A percentile compares a stretch with the other conserved stretches of the same genome.
Evolutionary conservation across 805 yeast genomes (phyloP).

Genomic region (Metschnikowia borealis): DNA sequence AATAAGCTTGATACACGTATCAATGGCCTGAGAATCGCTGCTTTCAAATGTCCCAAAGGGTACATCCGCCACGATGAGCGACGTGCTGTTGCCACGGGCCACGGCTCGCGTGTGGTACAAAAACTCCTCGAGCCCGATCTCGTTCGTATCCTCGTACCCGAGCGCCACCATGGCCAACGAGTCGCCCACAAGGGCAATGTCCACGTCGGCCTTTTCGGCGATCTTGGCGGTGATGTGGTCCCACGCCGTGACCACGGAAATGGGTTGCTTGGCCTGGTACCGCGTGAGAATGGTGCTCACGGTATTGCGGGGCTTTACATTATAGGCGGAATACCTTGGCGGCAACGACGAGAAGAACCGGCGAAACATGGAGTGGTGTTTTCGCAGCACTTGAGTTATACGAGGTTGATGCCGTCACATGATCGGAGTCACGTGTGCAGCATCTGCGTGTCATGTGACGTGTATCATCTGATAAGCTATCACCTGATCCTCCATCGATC

Average conservation of each 20-base stretch:
- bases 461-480: too few species aligned
- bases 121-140: constrained; percentile 75
- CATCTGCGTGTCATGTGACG: not conserved
- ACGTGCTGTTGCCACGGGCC: constrained; percentile 58
- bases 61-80: constrained; percentile 76
- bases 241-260: constrained; percentile 71
- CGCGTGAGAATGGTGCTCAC: constrained; percentile 8
- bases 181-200: constrained; percentile 80
- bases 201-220: constrained; percentile 64
- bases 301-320: constrained; percentile 11
- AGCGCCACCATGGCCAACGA: constrained; percentile 88
- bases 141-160: constrained; percentile 75
- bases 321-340: constrained; percentile 10
- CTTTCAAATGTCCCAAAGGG: constrained; percentile 86
- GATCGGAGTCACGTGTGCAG: not conserved
- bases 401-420: not conserved
- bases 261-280: constrained; percentile 22
- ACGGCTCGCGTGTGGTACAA: constrained; percentile 74
- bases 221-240: constrained; percentile 74
- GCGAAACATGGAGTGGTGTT: constrained; percentile 7
- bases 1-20: constrained; percentile 52
- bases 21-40: constrained; percentile 58
- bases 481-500: too few species aligned
- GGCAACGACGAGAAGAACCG: constrained; percentile 8
- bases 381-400: not conserved